A percentile compares a stretch with the other conserved stretches of the same genome.
phyloP scores from a whole-genome alignment of 495 filamentous ascomycete species.

The Delitschia confertaspora region DNA sequence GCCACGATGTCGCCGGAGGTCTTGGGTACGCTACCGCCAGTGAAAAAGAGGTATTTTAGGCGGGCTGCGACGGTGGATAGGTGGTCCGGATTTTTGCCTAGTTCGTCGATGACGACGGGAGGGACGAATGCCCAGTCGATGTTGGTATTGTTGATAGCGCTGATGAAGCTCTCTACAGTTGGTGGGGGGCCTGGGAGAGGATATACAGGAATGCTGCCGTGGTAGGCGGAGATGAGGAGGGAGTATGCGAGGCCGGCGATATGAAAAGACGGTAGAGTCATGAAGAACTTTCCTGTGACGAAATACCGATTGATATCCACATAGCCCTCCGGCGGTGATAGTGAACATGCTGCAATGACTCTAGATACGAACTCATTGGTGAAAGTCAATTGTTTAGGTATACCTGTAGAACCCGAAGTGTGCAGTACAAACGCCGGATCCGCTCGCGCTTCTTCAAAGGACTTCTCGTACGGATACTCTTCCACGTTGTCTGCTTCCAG shows the following conservation, averaged over 20 bases:
- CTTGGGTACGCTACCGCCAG: not conserved
- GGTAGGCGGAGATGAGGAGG: not conserved
- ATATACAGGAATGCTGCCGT: not conserved
- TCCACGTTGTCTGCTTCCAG: constrained; percentile 5
- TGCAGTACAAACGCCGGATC: constrained; percentile 30
- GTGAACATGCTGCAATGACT: constrained; percentile 1
- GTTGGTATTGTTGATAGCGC: not conserved
- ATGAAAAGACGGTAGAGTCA: constrained; percentile 3
- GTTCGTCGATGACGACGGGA: not conserved
- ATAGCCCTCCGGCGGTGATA: not conserved
- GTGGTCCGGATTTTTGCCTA: not conserved
- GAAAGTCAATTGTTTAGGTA: constrained; percentile 23
- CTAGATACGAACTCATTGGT: constrained; percentile 6
- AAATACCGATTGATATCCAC: not conserved
- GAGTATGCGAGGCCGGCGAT: not conserved
- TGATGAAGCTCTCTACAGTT: not conserved
- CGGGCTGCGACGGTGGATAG: not conserved
- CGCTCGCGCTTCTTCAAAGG: constrained; percentile 25
- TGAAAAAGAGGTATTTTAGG: not conserved
- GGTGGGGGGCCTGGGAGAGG: not conserved
- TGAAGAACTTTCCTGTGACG: not conserved
- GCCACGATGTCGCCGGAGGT: constrained; percentile 1
- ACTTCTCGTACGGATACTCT: constrained; percentile 19
- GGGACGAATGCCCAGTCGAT: not conserved
- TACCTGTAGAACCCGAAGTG: constrained; percentile 29